A percentile compares a stretch with the other conserved stretches of the same genome.
Conservation (phyloP, 345 rosid species). For the Eucalyptus fibrosa region DNA sequence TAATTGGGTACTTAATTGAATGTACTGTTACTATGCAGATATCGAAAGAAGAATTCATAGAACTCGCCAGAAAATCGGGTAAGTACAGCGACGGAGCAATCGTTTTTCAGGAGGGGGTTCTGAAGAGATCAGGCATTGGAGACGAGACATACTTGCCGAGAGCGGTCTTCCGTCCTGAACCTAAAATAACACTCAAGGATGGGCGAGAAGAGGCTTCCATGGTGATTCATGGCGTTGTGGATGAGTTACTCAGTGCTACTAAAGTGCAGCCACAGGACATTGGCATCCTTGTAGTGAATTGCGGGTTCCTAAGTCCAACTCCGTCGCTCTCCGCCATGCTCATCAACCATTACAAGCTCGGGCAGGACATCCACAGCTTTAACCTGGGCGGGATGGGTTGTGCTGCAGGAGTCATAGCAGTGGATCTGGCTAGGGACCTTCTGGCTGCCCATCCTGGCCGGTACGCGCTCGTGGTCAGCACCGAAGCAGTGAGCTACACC, state of each 20-base stretch:
- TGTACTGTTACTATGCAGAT: constrained; percentile 10
- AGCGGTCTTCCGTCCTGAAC: constrained; percentile 25
- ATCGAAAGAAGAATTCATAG: constrained; percentile 42
- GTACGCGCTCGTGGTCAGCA: constrained; percentile 58
- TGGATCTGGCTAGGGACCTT: constrained; percentile 25
- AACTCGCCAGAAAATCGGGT: constrained; percentile 43
- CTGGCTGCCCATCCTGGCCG: constrained; percentile 37
- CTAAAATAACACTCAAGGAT: constrained; percentile 23
- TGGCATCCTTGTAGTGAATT: constrained; percentile 48
- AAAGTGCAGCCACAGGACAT: constrained; percentile 36
- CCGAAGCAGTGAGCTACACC: constrained; percentile 46
- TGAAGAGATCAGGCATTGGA: constrained; percentile 61
- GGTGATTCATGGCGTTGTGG: constrained; percentile 54
- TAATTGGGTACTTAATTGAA: background rate
- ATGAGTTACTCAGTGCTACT: constrained; percentile 41
- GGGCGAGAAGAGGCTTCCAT: constrained; percentile 65
- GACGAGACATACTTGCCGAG: constrained; percentile 59
- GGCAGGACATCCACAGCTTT: constrained; percentile 51
- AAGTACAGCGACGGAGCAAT: constrained; percentile 38
- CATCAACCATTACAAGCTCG: constrained; percentile 57
- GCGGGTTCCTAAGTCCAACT: constrained; percentile 55
- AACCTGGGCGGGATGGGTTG: constrained; percentile 86
- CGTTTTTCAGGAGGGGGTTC: constrained; percentile 27
- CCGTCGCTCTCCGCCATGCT: constrained; percentile 66
- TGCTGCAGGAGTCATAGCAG: constrained; percentile 58